phyloP scores from a whole-genome alignment of 164 flowering plant genomes.

The Akebia trifoliata region DNA sequence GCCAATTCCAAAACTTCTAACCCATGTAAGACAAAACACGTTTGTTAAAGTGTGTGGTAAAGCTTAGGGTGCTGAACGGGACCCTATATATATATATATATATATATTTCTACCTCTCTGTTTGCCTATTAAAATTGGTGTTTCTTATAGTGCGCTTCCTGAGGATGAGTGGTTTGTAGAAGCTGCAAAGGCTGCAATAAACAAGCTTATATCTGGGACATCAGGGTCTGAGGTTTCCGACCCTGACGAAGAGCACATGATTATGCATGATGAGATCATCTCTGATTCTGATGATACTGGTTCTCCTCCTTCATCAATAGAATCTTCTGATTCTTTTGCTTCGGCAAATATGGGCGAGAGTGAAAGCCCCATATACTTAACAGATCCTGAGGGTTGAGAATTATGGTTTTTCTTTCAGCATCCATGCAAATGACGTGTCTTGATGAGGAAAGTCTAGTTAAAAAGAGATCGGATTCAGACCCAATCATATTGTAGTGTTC shows the following conservation, averaged over 20 bases:
- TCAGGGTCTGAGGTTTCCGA: conserved; percentile 78
- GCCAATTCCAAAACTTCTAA: too few species aligned
- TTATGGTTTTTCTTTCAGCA: not conserved
- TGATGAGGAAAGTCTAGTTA: too few species aligned
- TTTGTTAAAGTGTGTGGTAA: too few species aligned
- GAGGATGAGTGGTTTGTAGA: conserved; percentile 94
- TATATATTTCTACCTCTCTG: too few species aligned
- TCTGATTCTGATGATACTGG: conserved; percentile 64
- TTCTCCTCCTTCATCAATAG: conserved; percentile 59
- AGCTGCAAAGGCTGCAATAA: conserved; percentile 80
- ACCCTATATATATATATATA: too few species aligned
- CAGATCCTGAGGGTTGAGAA: conserved; percentile 54
- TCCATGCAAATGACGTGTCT: not conserved
- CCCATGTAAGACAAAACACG: too few species aligned
- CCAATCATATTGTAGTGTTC: too few species aligned
- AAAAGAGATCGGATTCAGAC: too few species aligned
- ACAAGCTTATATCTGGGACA: conserved; percentile 56
- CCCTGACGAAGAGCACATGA: conserved; percentile 60
- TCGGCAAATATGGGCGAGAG: conserved; percentile 81
- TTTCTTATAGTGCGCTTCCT: conserved; percentile 58
- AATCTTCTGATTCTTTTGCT: conserved; percentile 72
- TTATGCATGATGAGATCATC: conserved; percentile 39
- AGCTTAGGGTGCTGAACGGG: too few species aligned
- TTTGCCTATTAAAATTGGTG: not conserved
- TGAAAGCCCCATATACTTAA: conserved; percentile 54